A percentile compares a stretch with the other conserved stretches of the same genome.
These are phyloP conservation scores for Globisporangium splendens DNA, from an alignment of 352 stramenopile species.

Conservation along the genomic window DNA sequence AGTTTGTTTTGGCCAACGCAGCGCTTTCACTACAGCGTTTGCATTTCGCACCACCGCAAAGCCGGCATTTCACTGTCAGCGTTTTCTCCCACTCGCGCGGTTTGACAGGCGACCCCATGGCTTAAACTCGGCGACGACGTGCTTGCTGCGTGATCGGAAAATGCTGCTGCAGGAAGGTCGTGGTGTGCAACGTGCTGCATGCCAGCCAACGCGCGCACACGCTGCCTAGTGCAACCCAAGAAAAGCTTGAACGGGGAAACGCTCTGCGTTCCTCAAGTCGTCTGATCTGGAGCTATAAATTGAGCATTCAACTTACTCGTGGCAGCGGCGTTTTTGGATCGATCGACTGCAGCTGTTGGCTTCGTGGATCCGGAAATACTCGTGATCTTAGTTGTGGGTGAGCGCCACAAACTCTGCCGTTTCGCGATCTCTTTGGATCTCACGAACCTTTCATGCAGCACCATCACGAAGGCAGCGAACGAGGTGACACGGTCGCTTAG, in stretches of 20 bases:
- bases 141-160: background rate
- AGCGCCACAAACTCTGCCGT: slow-evolving; percentile 7
- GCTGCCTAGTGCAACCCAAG: background rate
- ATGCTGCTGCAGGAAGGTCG: background rate
- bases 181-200: background rate
- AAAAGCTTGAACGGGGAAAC: background rate
- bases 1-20: slow-evolving; percentile 67
- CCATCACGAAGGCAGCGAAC: too few species aligned
- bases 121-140: background rate
- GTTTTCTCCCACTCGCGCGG: slow-evolving; percentile 80
- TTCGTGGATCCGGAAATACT: slow-evolving; percentile 6
- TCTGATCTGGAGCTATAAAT: background rate
- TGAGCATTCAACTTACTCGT: background rate
- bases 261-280: background rate
- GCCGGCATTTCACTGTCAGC: slow-evolving; percentile 76
- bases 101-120: slow-evolving; percentile 71
- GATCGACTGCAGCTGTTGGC: background rate
- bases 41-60: slow-evolving; percentile 85
- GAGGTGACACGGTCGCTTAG: too few species aligned
- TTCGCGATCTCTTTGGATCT: slow-evolving; percentile 1
- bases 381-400: background rate
- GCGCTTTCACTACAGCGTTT: slow-evolving; percentile 84
- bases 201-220: background rate
- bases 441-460: too few species aligned
- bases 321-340: background rate